phyloP scores from a whole-genome alignment of 78 protist species.

The Dictyostelium purpureum region DNA sequence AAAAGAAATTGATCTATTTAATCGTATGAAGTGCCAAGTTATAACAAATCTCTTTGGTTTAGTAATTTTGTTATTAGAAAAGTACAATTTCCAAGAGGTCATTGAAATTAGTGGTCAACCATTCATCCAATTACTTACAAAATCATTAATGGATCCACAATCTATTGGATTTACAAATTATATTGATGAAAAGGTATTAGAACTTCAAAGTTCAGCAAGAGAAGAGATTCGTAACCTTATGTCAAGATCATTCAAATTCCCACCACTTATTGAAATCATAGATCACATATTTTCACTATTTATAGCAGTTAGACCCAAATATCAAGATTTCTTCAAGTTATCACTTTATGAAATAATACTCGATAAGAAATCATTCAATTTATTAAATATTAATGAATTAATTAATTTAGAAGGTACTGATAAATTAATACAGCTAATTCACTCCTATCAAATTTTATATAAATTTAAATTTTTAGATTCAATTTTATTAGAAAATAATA shows the following conservation, averaged over 20 bases:
- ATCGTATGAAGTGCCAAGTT: slow-evolving; percentile 19
- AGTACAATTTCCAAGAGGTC: slow-evolving; percentile 6
- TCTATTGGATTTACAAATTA: slow-evolving; percentile 11
- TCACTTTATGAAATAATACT: background rate
- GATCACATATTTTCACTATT: background rate
- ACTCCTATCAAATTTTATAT: slow-evolving; percentile 16
- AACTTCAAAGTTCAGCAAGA: background rate
- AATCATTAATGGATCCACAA: slow-evolving; percentile 10
- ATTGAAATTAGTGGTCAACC: slow-evolving; percentile 13
- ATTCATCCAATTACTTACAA: background rate
- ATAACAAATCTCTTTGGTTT: slow-evolving; percentile 51
- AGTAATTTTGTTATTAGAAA: slow-evolving; percentile 42
- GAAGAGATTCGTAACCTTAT: background rate
- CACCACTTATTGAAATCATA: background rate
- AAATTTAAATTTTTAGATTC: slow-evolving; percentile 10
- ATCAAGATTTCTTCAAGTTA: background rate
- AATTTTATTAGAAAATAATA: background rate
- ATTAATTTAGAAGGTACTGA: slow-evolving; percentile 37
- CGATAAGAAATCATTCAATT: background rate
- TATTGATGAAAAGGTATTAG: background rate
- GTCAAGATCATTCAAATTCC: background rate
- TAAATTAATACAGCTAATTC: background rate
- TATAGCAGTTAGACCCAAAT: slow-evolving; percentile 3
- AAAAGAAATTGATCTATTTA: slow-evolving; percentile 43
- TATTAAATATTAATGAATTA: slow-evolving; percentile 9